Base-by-base conservation (phyloP, 2,329 filamentous ascomycete species). In the Sordariomycetes sp. region DNA sequence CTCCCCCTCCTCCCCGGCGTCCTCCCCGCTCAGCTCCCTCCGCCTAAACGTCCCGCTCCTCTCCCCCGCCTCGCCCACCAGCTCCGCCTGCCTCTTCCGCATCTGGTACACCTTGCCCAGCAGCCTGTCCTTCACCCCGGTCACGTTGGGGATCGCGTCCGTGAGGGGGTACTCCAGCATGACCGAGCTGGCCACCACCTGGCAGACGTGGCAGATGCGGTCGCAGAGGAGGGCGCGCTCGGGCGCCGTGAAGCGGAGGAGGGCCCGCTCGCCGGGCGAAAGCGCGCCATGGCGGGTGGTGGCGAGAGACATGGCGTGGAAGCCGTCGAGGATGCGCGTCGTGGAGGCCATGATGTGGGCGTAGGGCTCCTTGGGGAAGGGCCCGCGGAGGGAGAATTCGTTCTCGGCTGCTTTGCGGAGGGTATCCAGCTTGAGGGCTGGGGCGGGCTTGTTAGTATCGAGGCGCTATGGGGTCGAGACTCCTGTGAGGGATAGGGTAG, bases 221-320 rank as follows among this genome's bases (percentile, higher is more conserved):
- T 89, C 84, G 65, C 90, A 96, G 35, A 99, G 79, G 61, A 92
- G 85, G 11, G 81, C 82, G 57, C 94, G 83, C 71, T 99, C 93
- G 10, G 82, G 76, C 4, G 83, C 79, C 1, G 94, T 97, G 69
- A 89, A 91, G 61, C 82, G 79, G 43, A 99, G 75, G 43, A 97
- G 80, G 10, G 87, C 86, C 59, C 87, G 84, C 72, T 97, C 93
- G 3, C 93, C 92, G 28, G 87, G 82, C 2, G 86, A 90, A 1
- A 90, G 81, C 43, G 81, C 81, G 12, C 86, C 76, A 60, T 93
- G 89, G 66, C 92, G 93, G 67, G 88, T 80, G 43, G 96, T 91
- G 61, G 97, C 86, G 12, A 97, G 83, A 62, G 93, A 95, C 90
- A 99, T 96, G 56, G 92, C 90, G 67, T 97, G 92, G 70, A 99